Percentiles rank a stretch among this genome's conserved stretches.
Conservation (phyloP, 441 rosid genomes). For the Adansonia grandidieri region DNA sequence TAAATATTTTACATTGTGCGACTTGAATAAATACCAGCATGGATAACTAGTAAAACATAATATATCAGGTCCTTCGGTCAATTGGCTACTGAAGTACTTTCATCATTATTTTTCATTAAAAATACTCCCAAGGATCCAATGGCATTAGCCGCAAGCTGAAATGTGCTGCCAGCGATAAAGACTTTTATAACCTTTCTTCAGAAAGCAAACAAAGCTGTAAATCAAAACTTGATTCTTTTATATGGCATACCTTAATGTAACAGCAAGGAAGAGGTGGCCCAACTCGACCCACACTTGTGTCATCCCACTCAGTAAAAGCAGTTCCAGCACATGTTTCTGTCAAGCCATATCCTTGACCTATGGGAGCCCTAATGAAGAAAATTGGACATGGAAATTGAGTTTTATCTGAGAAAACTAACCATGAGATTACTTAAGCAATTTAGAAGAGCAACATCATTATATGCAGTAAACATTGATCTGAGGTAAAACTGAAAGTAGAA, state of each 20-base stretch:
- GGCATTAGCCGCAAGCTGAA: neutral
- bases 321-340: conserved; percentile 97
- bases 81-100: neutral
- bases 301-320: conserved; percentile 88
- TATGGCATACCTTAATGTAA: conserved; percentile 64
- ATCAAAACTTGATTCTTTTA: conserved; percentile 15
- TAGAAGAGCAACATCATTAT: neutral
- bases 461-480: neutral
- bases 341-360: conserved; percentile 94
- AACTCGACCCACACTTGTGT: conserved; percentile 75
- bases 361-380: conserved; percentile 60
- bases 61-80: neutral
- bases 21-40: neutral
- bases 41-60: neutral
- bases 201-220: neutral
- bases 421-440: neutral
- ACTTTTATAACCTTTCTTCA: neutral
- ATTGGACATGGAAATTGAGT: conserved; percentile 23
- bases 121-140: neutral
- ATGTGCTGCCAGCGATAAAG: neutral
- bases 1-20: neutral
- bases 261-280: conserved; percentile 92
- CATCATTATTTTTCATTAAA: neutral
- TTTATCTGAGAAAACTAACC: conserved; percentile 11
- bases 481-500: neutral